phyloP scores from a whole-genome alignment of 306 rosid genomes.

The Lathyrus oleraceus region DNA sequence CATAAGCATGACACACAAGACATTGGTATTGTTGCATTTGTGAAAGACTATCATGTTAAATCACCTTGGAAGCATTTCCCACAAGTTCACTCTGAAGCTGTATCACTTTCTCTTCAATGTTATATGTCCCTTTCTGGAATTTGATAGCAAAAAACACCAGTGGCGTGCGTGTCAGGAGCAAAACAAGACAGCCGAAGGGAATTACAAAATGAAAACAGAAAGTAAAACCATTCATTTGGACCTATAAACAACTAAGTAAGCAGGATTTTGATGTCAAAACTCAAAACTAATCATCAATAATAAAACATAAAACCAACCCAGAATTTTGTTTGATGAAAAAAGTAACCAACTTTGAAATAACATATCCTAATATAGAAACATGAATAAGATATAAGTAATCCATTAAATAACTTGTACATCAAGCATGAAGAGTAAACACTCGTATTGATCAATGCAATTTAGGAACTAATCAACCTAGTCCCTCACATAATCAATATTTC shows the following conservation, averaged over 20 bases:
- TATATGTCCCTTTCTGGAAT: constrained; percentile 69
- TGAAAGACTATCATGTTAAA: constrained; percentile 15
- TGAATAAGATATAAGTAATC: constrained; percentile 3
- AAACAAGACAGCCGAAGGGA: not conserved
- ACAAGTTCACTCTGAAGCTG: constrained; percentile 71
- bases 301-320: no score
- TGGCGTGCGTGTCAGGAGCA: constrained; percentile 21
- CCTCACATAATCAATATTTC: not conserved
- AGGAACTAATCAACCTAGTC: not conserved
- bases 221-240: not conserved
- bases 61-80: constrained; percentile 92
- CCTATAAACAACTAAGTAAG: not conserved
- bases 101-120: constrained; percentile 63
- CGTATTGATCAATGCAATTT: not conserved
- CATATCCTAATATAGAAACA: no score
- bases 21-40: constrained; percentile 9
- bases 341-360: no score
- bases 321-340: no score
- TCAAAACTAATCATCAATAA: not conserved
- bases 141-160: constrained; percentile 13
- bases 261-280: constrained; percentile 4
- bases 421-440: not conserved
- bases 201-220: constrained; percentile 9
- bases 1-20: not conserved
- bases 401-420: not conserved